Percentiles rank a stretch among this genome's conserved stretches.
These are phyloP conservation scores for Chiua virens DNA, from an alignment of 768 basidiomycete genomes.

Conservation along the genomic window DNA sequence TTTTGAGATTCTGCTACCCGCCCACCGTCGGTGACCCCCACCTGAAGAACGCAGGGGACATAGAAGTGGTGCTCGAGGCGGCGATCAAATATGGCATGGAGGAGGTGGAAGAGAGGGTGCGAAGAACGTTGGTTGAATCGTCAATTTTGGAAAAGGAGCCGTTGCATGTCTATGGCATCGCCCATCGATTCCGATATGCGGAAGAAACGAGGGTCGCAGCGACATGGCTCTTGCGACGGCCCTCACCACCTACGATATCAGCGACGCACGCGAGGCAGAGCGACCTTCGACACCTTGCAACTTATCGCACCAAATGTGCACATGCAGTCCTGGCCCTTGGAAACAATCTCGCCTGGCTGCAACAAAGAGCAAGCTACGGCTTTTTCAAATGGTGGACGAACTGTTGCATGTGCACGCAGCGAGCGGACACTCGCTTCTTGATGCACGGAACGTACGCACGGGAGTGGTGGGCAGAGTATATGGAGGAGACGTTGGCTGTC, in stretches of 20 bases:
- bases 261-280: slow-evolving; percentile 4
- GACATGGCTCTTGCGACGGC: slow-evolving; percentile 20
- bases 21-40: slow-evolving; percentile 23
- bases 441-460: slow-evolving; percentile 27
- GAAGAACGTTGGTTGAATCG: slow-evolving; percentile 25
- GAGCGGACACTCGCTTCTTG: slow-evolving; percentile 24
- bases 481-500: slow-evolving; percentile 23
- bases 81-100: slow-evolving; percentile 34
- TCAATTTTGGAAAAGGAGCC: slow-evolving; percentile 29
- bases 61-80: slow-evolving; percentile 27
- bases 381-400: slow-evolving; percentile 32
- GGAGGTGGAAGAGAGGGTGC: slow-evolving; percentile 22
- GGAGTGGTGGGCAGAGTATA: slow-evolving; percentile 33
- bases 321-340: slow-evolving; percentile 19
- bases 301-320: slow-evolving; percentile 22
- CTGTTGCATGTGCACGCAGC: slow-evolving; percentile 24
- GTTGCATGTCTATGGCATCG: slow-evolving; percentile 34
- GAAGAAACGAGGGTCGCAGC: slow-evolving; percentile 34
- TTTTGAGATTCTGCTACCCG: slow-evolving; percentile 39
- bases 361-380: slow-evolving; percentile 18
- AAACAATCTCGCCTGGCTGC: slow-evolving; percentile 23
- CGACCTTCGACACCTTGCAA: slow-evolving; percentile 13
- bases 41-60: slow-evolving; percentile 12
- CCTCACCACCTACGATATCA: slow-evolving; percentile 1
- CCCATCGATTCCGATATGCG: slow-evolving; percentile 30